Evolutionary conservation across 768 basidiomycete species (phyloP), one percentile per base, ranked within the genome.

Genomic region (Butyriboletus loyo): DNA sequence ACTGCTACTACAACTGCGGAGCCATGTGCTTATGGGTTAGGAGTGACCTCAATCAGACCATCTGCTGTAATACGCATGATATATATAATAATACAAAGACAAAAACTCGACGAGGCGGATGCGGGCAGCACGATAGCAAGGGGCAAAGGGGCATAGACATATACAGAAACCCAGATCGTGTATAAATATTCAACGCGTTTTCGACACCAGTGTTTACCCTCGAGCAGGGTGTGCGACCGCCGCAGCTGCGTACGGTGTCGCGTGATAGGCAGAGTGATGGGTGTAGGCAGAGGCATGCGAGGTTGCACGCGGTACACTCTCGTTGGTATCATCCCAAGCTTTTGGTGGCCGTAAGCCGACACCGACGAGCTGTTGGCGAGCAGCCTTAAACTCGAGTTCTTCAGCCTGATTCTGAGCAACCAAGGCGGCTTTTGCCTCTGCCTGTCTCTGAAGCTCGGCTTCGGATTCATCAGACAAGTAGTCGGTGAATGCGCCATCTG

Each of bases 391-490:
- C 64, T 92, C 89, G 55, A 79, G 73, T 65, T 92, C 89, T 67
- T 92, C 89, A 40, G 83, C 80, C 60, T 87, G 84, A 54, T 80
- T 87, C 72, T 90, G 86, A n/a, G 87, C 89, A 15, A 88, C 70
- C 38, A 88, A 67, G 6, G 85, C 87, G 5, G 90, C 90, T 55
- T 81, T 83, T 21, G 82, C 83, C 63, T 92, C 91, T 5, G 90
- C 90, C 69, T 92, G 89, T 53, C 88, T 77, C 70, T 93, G 90
- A 49, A 93, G 69, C 66, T 93, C 90, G 25, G 84, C 89, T 63
- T 93, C 90, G n/a, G 89, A 92, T 70, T 93, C 90, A 64, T 92
- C 90, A n/a, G 89, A 92, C 28, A 92, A 72, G 66, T 93, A 93
- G 66, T 93, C 91, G 13, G 91, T 93, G 64, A 93, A 93, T 15